Evolutionary conservation across 2,329 filamentous ascomycete species (phyloP).

Genomic region (Fusarium sp.): DNA sequence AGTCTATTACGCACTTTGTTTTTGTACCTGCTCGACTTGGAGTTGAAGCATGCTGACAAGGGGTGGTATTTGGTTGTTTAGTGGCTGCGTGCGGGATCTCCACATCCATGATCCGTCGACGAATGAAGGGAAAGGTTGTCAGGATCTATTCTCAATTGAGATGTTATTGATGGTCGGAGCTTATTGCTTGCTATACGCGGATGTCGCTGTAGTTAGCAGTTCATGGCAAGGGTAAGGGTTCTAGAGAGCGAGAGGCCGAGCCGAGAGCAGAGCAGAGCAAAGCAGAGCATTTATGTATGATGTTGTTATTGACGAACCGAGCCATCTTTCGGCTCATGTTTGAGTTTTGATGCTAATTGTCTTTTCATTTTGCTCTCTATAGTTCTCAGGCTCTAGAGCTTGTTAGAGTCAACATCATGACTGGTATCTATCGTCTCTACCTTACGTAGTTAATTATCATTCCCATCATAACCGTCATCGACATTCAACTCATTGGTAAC

Average conservation of each 20-base stretch:
- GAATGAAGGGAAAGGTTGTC: conserved; percentile 25
- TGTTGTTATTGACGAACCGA: conserved; percentile 27
- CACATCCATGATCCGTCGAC: conserved; percentile 21
- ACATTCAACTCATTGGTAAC: neutral
- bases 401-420: neutral
- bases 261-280: conserved; percentile 17
- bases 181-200: conserved; percentile 29
- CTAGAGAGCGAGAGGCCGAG: conserved; percentile 27
- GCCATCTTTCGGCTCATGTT: conserved; percentile 1
- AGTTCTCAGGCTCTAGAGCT: neutral
- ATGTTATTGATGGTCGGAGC: conserved; percentile 18
- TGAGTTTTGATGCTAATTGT: neutral
- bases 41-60: neutral
- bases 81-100: conserved; percentile 22
- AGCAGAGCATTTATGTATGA: too few relatives aligned
- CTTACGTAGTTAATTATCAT: neutral
- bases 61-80: conserved; percentile 7
- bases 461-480: conserved; percentile 32
- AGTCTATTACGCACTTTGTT: conserved; percentile 7
- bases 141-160: neutral
- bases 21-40: conserved; percentile 18
- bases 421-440: neutral
- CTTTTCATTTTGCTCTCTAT: neutral
- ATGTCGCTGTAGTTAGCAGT: neutral
- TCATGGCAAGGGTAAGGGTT: conserved; percentile 4